Conservation (phyloP, 768 basidiomycete species). For the Roridomyces roridus region DNA sequence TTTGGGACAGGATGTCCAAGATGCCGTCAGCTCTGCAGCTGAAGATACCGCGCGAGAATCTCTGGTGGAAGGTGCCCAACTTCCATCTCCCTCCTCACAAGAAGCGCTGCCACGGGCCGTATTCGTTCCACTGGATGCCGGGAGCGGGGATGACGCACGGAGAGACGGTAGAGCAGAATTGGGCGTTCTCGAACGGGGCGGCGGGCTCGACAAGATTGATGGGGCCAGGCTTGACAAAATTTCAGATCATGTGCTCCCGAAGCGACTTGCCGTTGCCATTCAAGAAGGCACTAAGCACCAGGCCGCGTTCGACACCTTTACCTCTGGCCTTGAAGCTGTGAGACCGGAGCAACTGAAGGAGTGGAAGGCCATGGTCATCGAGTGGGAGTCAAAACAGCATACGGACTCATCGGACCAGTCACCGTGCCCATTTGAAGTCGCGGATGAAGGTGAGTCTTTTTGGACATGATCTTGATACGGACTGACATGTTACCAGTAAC, state of each 20-base stretch:
- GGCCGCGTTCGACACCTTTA: neutral
- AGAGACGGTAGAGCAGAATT: slow-evolving; percentile 2
- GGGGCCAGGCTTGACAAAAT: neutral
- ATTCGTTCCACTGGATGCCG: neutral
- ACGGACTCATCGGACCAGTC: neutral
- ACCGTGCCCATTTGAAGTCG: neutral
- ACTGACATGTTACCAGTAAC: neutral
- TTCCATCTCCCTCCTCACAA: slow-evolving; percentile 6
- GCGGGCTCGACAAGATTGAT: neutral
- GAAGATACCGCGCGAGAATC: neutral
- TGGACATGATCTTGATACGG: too few species aligned
- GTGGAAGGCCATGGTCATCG: neutral
- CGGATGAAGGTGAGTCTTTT: neutral
- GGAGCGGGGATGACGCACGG: neutral
- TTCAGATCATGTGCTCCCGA: neutral
- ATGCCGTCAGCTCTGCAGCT: neutral
- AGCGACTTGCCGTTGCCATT: neutral
- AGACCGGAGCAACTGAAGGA: neutral
- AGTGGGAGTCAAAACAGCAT: slow-evolving; percentile 7
- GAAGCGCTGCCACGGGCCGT: neutral
- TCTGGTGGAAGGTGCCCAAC: slow-evolving; percentile 19
- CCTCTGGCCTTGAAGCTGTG: neutral
- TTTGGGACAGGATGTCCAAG: neutral
- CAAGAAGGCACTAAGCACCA: neutral
- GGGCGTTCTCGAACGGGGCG: neutral